phyloP scores from a whole-genome alignment of 73 alveolate species.

The Tetrahymena elliotti region DNA sequence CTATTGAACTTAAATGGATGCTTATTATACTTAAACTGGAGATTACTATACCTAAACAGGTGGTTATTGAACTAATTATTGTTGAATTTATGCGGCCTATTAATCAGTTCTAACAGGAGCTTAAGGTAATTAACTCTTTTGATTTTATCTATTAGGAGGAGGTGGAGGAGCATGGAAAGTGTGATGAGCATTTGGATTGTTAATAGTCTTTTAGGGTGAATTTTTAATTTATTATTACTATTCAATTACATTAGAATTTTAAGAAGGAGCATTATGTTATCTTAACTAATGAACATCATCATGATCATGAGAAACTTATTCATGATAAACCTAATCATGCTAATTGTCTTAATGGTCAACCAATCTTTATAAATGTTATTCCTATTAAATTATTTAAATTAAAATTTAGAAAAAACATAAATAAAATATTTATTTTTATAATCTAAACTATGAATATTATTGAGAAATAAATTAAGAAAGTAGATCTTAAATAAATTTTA shows the following conservation, averaged over 20 bases:
- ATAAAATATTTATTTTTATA: too few species aligned
- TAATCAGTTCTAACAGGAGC: neutral
- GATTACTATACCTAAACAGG: neutral
- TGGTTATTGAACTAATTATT: neutral
- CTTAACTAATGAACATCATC: neutral
- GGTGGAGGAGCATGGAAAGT: neutral
- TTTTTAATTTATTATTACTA: neutral
- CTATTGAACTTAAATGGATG: too few species aligned
- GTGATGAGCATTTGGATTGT: neutral
- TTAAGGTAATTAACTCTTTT: neutral
- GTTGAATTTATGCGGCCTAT: neutral
- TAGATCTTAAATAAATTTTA: too few species aligned
- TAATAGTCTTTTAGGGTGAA: neutral
- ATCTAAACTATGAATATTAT: too few species aligned
- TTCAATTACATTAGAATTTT: neutral
- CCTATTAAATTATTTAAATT: neutral
- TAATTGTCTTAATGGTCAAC: neutral
- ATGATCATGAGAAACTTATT: neutral
- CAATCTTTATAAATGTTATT: neutral
- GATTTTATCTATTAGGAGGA: neutral
- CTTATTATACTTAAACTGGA: neutral
- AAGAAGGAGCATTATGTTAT: neutral
- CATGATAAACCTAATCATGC: neutral
- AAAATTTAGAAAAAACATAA: too few species aligned
- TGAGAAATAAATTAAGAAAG: too few species aligned